phyloP scores from a whole-genome alignment of 495 filamentous ascomycete species.

The Xylaria intraflava region DNA sequence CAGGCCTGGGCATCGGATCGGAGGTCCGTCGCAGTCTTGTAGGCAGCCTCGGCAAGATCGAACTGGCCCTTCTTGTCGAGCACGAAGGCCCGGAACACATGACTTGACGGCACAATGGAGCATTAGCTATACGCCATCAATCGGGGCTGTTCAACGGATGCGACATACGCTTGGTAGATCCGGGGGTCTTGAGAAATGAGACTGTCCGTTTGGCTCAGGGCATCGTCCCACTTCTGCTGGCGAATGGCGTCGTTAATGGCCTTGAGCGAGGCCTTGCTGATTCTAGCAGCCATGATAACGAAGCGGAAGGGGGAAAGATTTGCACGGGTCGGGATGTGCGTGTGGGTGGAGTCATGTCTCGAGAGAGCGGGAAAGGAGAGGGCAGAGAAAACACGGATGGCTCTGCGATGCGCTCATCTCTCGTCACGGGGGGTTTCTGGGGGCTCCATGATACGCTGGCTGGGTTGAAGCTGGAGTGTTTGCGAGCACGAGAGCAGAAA shows the following conservation, averaged over 20 bases:
- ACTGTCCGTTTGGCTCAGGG: slow-evolving; percentile 57
- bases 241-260: slow-evolving; percentile 74
- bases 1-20: slow-evolving; percentile 62
- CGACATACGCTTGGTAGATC: slow-evolving; percentile 69
- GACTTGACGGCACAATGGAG: background rate
- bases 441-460: no score
- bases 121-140: background rate
- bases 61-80: slow-evolving; percentile 64
- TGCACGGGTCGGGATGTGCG: background rate
- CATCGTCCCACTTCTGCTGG: slow-evolving; percentile 69
- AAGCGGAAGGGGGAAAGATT: no score
- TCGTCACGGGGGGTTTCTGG: background rate
- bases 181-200: slow-evolving; percentile 64
- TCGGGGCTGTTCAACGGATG: background rate
- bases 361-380: background rate
- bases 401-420: slow-evolving; percentile 3
- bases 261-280: slow-evolving; percentile 78
- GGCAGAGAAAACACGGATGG: background rate
- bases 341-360: slow-evolving; percentile 8
- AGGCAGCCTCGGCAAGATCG: slow-evolving; percentile 66
- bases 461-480: no score
- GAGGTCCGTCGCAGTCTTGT: slow-evolving; percentile 61
- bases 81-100: slow-evolving; percentile 76
- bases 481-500: no score
- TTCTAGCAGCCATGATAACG: slow-evolving; percentile 45